These are phyloP conservation scores for Linanthus parryae DNA, from an alignment of 148 eudicot genomes.

Conservation along the genomic window DNA sequence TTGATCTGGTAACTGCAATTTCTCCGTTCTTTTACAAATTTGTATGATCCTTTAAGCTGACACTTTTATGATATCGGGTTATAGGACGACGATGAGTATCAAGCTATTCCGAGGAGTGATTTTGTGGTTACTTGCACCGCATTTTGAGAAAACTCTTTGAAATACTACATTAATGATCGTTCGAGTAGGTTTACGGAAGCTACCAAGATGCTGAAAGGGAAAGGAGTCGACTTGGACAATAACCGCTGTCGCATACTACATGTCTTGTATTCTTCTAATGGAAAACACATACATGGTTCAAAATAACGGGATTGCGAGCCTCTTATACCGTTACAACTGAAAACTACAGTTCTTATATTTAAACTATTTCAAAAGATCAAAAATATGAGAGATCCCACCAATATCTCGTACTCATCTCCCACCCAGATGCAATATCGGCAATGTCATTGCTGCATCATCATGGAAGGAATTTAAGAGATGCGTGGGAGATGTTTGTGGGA, in stretches of 20 bases:
- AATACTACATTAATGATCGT: conserved; percentile 58
- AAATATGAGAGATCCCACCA: too few relatives aligned
- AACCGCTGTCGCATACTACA: conserved; percentile 83
- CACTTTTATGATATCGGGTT: not conserved
- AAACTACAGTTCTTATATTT: too few relatives aligned
- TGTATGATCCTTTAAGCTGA: not conserved
- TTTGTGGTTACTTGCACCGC: conserved; percentile 72
- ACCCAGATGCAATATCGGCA: too few relatives aligned
- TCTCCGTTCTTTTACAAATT: not conserved
- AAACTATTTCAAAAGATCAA: too few relatives aligned
- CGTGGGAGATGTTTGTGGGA: too few relatives aligned
- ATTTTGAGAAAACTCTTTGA: conserved; percentile 65
- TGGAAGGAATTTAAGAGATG: too few relatives aligned
- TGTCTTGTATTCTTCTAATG: too few relatives aligned
- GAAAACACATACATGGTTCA: too few relatives aligned
- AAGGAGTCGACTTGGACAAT: conserved; percentile 88
- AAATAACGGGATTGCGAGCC: too few relatives aligned
- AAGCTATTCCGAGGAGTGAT: conserved; percentile 69
- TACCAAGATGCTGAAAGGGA: conserved; percentile 60
- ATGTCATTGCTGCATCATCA: too few relatives aligned
- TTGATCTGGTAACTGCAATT: conserved; percentile 44
- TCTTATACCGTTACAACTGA: too few relatives aligned
- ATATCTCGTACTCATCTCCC: too few relatives aligned
- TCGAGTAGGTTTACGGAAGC: conserved; percentile 72
- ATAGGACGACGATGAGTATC: conserved; percentile 66